A percentile compares a stretch with the other conserved stretches of the same genome.
These are phyloP conservation scores for Petrea volubilis DNA, from an alignment of 257 asterid species.

Conservation along the genomic window DNA sequence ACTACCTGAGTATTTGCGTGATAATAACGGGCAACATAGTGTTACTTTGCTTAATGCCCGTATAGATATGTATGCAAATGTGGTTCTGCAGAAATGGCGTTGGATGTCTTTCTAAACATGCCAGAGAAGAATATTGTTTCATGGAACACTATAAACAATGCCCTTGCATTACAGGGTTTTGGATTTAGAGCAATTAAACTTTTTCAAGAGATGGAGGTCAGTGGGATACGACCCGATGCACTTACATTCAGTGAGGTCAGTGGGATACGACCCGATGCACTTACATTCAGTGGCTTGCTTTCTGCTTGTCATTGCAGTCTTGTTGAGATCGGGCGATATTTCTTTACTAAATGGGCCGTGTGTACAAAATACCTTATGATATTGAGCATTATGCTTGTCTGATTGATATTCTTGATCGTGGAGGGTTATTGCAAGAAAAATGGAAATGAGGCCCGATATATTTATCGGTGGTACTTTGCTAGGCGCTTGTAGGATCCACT, in stretches of 20 bases:
- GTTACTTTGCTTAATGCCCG: constrained; percentile 49
- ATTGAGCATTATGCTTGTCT: constrained; percentile 61
- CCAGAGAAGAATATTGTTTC: constrained; percentile 48
- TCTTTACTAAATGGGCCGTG: constrained; percentile 40
- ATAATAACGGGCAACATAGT: constrained; percentile 19
- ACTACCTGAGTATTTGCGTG: constrained; percentile 35
- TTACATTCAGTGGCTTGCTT: constrained; percentile 60
- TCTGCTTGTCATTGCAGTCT: constrained; percentile 73
- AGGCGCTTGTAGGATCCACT: constrained; percentile 53
- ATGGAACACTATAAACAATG: constrained; percentile 65
- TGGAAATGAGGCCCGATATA: constrained; percentile 55
- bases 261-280: constrained; percentile 51
- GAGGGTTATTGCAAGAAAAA: constrained; percentile 49
- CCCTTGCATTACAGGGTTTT: constrained; percentile 54
- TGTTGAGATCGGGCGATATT: constrained; percentile 43
- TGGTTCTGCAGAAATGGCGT: constrained; percentile 53
- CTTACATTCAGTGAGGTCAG: too few relatives aligned
- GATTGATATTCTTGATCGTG: constrained; percentile 62
- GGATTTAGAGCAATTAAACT: constrained; percentile 51
- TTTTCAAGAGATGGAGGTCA: constrained; percentile 56
- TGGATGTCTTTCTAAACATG: constrained; percentile 39
- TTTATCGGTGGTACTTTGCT: constrained; percentile 63
- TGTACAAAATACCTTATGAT: constrained; percentile 37
- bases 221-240: constrained; percentile 49
- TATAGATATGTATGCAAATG: constrained; percentile 73